Evolutionary conservation across 345 rosid species (phyloP).

Genomic region (Geranium brycei): DNA sequence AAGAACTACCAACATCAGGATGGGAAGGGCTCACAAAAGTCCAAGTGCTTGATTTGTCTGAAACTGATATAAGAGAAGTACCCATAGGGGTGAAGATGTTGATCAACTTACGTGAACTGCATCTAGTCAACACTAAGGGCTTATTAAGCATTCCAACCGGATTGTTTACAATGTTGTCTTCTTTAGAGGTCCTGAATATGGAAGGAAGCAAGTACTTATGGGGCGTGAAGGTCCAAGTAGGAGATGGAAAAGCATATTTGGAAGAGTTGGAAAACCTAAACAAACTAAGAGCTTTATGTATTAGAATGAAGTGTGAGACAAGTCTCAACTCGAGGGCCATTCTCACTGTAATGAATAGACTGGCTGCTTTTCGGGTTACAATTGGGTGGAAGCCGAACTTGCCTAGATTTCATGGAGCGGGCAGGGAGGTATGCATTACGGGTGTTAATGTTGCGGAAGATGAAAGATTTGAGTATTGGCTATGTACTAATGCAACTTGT

Average conservation of each 20-base stretch:
- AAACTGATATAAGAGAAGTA: constrained; percentile 18
- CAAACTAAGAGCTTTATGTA: neutral
- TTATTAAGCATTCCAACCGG: constrained; percentile 22
- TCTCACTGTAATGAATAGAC: neutral
- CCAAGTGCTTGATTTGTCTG: constrained; percentile 28
- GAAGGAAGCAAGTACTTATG: constrained; percentile 20
- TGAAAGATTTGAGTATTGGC: neutral
- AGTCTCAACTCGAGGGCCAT: neutral
- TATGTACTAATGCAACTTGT: neutral
- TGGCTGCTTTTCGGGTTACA: too few species aligned
- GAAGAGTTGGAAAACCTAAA: neutral
- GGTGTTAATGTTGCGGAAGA: neutral
- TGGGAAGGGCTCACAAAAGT: constrained; percentile 16
- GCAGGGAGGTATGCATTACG: neutral
- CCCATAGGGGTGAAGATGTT: constrained; percentile 25
- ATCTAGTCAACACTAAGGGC: constrained; percentile 29
- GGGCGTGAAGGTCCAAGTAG: neutral
- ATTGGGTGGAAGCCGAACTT: too few species aligned
- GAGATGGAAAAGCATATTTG: neutral
- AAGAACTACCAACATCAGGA: constrained; percentile 17
- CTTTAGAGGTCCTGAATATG: constrained; percentile 34
- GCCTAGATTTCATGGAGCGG: neutral
- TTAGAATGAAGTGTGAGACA: neutral
- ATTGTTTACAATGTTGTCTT: constrained; percentile 16
- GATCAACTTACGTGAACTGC: constrained; percentile 16